Evolutionary conservation across 129 eudicot species (phyloP), one percentile per base, ranked within the genome.

Genomic region (Chrysanthemum makinoi): DNA sequence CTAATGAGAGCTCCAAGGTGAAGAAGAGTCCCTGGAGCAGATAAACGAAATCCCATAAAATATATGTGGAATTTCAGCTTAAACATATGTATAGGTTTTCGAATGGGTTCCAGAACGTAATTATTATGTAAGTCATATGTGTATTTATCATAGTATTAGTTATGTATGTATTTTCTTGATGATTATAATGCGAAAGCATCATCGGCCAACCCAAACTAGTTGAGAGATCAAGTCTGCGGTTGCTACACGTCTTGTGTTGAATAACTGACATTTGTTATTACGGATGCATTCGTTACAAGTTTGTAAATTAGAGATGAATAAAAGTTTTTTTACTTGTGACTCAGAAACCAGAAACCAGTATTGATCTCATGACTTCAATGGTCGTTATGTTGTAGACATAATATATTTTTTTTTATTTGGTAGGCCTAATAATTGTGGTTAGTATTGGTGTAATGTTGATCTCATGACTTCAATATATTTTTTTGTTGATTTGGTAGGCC

Each of bases 1-100:
- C 58, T 24, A 58, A 72, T 48, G 76, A 60, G 76, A 60, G 69
- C 50, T 61, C 58, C 47, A 72, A 47, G 58, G 62, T 61, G 68
- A 22, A 58, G 75, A 72, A 72, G 59, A 72, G 19, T 64, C 69
- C 5, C 10, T 16, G 69, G 69, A 39, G 52, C 49, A 13, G 49
- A 30, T 62, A 67, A 50, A 44, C 20, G 46, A 71, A 35, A 39
- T 71, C 76, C 57, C 68, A 44, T 72, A 5, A 39, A 46, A 59
- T 71, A 22, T 20, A 39, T 22, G 28, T 59, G 66, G 66, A 70
- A 58, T 43, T 57, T 22, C 46, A 35, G 67, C 66, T 58, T 46
- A 46, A 46, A 26, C 1, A 9, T 72, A 60, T 72, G 76, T 72
- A 72, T 72, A 72, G 69, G 49, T 60, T 67, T 48, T 61, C 68